Conservation (phyloP, 768 basidiomycete genomes). For the Piloderma croceum region DNA sequence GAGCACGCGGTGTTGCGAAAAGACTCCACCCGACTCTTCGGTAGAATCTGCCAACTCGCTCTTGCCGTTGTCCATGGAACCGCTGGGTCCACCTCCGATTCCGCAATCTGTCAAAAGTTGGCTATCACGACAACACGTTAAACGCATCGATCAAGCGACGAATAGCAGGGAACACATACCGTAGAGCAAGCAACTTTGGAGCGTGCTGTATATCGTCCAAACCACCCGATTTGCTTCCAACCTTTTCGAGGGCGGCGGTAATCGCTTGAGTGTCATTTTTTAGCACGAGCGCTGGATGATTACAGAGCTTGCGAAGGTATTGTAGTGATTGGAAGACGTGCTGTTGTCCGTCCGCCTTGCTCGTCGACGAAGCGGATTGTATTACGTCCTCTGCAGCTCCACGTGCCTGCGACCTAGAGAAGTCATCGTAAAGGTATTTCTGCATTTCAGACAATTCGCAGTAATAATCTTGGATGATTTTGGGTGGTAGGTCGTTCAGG, state of each 20-base stretch:
- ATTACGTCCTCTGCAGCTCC: constrained; percentile 61
- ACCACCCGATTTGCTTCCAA: constrained; percentile 27
- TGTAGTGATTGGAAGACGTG: constrained; percentile 98
- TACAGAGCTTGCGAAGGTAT: constrained; percentile 95
- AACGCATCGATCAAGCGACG: constrained; percentile 3
- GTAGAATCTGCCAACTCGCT: constrained; percentile 62
- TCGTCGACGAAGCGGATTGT: constrained; percentile 35
- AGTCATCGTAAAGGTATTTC: constrained; percentile 91
- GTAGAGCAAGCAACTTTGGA: constrained; percentile 87
- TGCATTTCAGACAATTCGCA: constrained; percentile 95
- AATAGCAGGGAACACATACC: constrained; percentile 42
- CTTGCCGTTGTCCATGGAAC: constrained; percentile 52
- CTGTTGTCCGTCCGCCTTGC: constrained; percentile 50
- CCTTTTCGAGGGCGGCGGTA: constrained; percentile 46
- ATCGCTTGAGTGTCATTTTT: constrained; percentile 63
- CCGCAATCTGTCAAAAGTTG: constrained; percentile 95
- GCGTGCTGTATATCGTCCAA: constrained; percentile 85
- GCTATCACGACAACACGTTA: constrained; percentile 35
- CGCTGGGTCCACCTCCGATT: constrained; percentile 54
- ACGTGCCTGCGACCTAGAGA: constrained; percentile 72
- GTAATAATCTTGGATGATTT: constrained; percentile 99
- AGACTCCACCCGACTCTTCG: constrained; percentile 44
- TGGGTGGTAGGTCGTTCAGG: constrained; percentile 89
- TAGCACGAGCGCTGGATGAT: constrained; percentile 90
- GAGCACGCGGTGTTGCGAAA: constrained; percentile 96